Conservation (phyloP, 176 grass and related monocot species). For the Juncus inflexus region DNA sequence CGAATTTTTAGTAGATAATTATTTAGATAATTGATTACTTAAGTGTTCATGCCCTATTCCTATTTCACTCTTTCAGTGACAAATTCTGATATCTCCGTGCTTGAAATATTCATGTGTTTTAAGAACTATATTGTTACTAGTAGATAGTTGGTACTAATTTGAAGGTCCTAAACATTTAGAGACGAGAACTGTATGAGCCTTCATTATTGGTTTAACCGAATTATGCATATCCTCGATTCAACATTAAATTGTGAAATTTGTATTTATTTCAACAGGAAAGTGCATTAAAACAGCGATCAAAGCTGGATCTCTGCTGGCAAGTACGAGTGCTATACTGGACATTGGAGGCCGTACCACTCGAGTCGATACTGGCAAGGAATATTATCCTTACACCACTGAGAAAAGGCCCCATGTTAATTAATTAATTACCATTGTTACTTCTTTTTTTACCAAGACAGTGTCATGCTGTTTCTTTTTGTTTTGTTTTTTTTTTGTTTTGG, state of each 20-base stretch:
- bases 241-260: neutral
- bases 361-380: slow-evolving; percentile 76
- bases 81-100: too few relatives aligned
- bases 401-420: slow-evolving; percentile 55
- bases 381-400: slow-evolving; percentile 57
- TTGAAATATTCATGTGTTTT: too few relatives aligned
- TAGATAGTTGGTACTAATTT: too few relatives aligned
- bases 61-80: too few relatives aligned
- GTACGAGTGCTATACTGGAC: slow-evolving; percentile 63
- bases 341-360: slow-evolving; percentile 72
- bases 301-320: slow-evolving; percentile 69
- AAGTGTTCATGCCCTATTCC: too few relatives aligned
- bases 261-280: slow-evolving; percentile 47
- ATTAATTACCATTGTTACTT: slow-evolving; percentile 6
- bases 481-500: slow-evolving; percentile 25
- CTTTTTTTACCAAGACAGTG: neutral
- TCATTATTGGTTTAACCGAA: too few relatives aligned
- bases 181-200: too few relatives aligned
- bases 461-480: neutral
- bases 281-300: slow-evolving; percentile 63
- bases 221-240: too few relatives aligned
- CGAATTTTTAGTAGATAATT: too few relatives aligned
- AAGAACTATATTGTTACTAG: too few relatives aligned
- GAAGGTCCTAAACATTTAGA: too few relatives aligned
- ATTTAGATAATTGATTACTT: too few relatives aligned